Evolutionary conservation across 345 rosid species (phyloP).

Genomic region (Corchorus olitorius): DNA sequence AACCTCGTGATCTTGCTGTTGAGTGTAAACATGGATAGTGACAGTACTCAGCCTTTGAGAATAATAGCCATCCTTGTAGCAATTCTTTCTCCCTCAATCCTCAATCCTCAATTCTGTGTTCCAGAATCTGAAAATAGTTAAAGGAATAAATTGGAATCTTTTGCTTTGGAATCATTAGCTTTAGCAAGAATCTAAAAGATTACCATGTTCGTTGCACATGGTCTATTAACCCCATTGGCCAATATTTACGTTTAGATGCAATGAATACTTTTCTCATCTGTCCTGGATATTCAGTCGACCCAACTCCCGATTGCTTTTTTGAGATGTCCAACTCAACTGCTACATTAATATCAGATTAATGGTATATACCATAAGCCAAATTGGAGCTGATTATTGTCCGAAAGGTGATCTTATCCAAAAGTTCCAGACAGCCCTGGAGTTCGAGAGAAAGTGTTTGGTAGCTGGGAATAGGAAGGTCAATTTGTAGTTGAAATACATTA

Average conservation of each 20-base stretch:
- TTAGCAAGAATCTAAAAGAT: not conserved
- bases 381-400: not conserved
- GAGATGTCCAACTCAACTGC: not conserved
- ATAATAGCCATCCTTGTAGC: constrained; percentile 21
- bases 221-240: not conserved
- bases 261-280: not conserved
- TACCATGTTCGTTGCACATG: not conserved
- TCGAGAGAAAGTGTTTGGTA: not conserved
- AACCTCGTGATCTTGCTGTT: not conserved
- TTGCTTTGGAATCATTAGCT: not conserved
- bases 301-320: too few relatives aligned
- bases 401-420: not conserved
- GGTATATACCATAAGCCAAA: too few relatives aligned
- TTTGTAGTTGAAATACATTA: not conserved
- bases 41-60: constrained; percentile 8
- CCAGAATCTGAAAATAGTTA: constrained; percentile 9
- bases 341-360: not conserved
- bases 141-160: not conserved
- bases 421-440: not conserved
- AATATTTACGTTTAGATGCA: not conserved
- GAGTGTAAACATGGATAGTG: constrained; percentile 20
- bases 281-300: not conserved
- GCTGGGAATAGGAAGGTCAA: not conserved
- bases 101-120: not conserved
- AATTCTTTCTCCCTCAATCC: not conserved